phyloP scores from a whole-genome alignment of 2,329 filamentous ascomycete species.

The Incumbomyces lentus region DNA sequence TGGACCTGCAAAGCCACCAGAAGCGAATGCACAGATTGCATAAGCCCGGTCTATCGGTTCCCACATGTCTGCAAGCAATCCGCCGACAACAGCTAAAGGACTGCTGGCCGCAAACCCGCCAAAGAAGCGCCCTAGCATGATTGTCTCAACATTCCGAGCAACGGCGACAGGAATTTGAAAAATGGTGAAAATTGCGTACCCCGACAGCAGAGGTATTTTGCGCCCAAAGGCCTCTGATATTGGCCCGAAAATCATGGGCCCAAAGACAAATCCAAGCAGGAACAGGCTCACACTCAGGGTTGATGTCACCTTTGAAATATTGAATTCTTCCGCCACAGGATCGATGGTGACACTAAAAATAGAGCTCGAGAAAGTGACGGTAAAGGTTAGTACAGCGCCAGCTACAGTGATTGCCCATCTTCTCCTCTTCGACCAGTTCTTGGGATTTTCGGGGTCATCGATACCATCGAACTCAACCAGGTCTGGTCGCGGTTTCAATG shows the following conservation, averaged over 20 bases:
- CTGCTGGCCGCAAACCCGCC: conserved; percentile 43
- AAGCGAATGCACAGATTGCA: conserved; percentile 35
- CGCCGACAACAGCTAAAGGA: conserved; percentile 41
- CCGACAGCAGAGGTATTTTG: conserved; percentile 38
- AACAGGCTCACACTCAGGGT: conserved; percentile 41
- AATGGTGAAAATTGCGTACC: conserved; percentile 39
- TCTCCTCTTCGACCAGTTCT: conserved; percentile 21
- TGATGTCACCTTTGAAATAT: conserved; percentile 39
- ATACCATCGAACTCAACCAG: conserved; percentile 21
- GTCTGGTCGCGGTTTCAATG: conserved; percentile 2
- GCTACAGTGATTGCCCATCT: conserved; percentile 36
- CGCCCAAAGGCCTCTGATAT: conserved; percentile 42
- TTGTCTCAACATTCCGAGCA: conserved; percentile 43
- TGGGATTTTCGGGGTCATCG: conserved; percentile 22
- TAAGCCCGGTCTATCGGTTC: conserved; percentile 37
- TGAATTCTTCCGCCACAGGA: conserved; percentile 33
- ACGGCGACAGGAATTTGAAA: conserved; percentile 48
- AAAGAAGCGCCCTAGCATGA: conserved; percentile 46
- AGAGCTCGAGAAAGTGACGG: conserved; percentile 39
- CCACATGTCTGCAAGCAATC: conserved; percentile 42
- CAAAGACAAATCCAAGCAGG: conserved; percentile 35
- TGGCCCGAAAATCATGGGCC: conserved; percentile 34
- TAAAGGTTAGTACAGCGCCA: conserved; percentile 35
- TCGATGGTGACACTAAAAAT: conserved; percentile 34
- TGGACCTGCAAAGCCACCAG: conserved; percentile 41